Evolutionary conservation across 306 rosid species (phyloP).

Genomic region (Cicer chorassanicum): DNA sequence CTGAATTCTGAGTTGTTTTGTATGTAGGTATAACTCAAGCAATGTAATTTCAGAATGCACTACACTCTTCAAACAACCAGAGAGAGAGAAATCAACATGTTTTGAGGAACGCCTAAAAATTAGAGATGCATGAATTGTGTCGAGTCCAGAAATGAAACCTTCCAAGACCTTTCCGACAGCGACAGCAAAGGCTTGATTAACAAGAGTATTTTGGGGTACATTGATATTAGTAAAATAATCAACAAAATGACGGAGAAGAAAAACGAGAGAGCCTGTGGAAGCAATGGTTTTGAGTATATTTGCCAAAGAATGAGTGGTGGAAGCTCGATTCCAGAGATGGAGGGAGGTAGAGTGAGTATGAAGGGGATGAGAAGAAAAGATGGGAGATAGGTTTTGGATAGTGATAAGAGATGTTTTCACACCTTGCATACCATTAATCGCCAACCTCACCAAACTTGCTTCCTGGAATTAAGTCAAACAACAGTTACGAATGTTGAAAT

Average conservation of each 20-base stretch:
- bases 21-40: slow-evolving; percentile 83
- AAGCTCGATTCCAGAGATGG: slow-evolving; percentile 79
- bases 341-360: slow-evolving; percentile 63
- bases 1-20: slow-evolving; percentile 66
- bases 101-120: slow-evolving; percentile 60
- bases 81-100: slow-evolving; percentile 41
- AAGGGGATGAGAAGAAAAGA: slow-evolving; percentile 68
- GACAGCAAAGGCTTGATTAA: slow-evolving; percentile 90
- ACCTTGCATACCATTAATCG: slow-evolving; percentile 78
- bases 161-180: slow-evolving; percentile 83
- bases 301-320: slow-evolving; percentile 75
- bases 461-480: slow-evolving; percentile 51
- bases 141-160: slow-evolving; percentile 70
- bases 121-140: slow-evolving; percentile 70
- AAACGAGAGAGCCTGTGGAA: slow-evolving; percentile 66
- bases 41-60: slow-evolving; percentile 77
- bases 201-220: slow-evolving; percentile 56
- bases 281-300: slow-evolving; percentile 71
- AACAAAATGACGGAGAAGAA: slow-evolving; percentile 71
- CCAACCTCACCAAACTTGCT: slow-evolving; percentile 80
- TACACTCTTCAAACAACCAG: slow-evolving; percentile 74
- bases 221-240: slow-evolving; percentile 54
- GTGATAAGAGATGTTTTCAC: slow-evolving; percentile 68
- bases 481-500: too few species aligned
- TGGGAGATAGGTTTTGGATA: slow-evolving; percentile 60